These are phyloP conservation scores for Pichia gijzeniarum DNA, from an alignment of 805 yeast genomes.

Conservation along the genomic window DNA sequence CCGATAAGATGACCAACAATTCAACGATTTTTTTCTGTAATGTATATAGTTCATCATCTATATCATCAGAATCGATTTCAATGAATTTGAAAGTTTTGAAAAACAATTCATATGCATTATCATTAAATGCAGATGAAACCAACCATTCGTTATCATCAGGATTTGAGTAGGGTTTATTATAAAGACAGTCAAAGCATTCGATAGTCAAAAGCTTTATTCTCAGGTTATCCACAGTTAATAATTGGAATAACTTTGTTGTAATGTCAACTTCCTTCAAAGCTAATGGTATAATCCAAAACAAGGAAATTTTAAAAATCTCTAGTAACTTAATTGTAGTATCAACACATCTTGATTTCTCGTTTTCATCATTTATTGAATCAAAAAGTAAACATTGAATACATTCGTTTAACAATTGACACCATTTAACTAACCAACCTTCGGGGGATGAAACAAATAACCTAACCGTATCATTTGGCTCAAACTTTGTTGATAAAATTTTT, in stretches of 20 bases:
- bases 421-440: conserved; percentile 83
- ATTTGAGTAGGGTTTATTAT: conserved; percentile 68
- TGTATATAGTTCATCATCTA: conserved; percentile 69
- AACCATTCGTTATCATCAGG: conserved; percentile 68
- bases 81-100: conserved; percentile 56
- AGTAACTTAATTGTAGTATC: conserved; percentile 58
- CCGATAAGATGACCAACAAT: conserved; percentile 82
- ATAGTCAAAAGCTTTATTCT: conserved; percentile 75
- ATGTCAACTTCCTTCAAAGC: conserved; percentile 64
- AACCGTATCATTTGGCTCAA: conserved; percentile 60
- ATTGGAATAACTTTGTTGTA: conserved; percentile 52
- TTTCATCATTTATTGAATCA: neutral
- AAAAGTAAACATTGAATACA: conserved; percentile 32
- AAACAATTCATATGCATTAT: conserved; percentile 68
- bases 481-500: conserved; percentile 51
- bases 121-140: conserved; percentile 69
- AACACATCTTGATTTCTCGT: conserved; percentile 1
- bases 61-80: conserved; percentile 57
- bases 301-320: conserved; percentile 80
- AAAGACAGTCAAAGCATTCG: conserved; percentile 84
- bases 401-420: conserved; percentile 52
- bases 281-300: conserved; percentile 84
- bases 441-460: conserved; percentile 57
- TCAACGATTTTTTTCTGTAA: conserved; percentile 86
- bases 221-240: conserved; percentile 51